Percentiles rank a stretch among this genome's conserved stretches.
Conservation (phyloP, 2,329 filamentous ascomycete species). For the Fonsecaea pugnacius region DNA sequence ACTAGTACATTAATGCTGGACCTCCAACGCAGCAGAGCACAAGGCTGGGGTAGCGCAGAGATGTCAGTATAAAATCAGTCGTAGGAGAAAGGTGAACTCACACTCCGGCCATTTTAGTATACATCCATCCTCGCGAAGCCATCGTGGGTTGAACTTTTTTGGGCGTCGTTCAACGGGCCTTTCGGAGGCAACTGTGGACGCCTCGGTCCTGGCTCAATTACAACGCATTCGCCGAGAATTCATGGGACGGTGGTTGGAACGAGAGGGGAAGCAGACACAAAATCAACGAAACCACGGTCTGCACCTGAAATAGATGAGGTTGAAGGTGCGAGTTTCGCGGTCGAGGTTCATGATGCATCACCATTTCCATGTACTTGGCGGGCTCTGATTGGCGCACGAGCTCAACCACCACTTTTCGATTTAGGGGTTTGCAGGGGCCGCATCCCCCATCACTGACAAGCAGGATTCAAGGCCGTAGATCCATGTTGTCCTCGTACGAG, state of each 20-base stretch:
- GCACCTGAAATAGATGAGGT: not conserved
- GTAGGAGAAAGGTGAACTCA: slow-evolving; percentile 44
- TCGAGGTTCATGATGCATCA: slow-evolving; percentile 22
- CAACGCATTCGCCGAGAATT: not conserved
- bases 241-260: not conserved
- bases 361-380: slow-evolving; percentile 24
- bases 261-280: not conserved
- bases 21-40: slow-evolving; percentile 76
- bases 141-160: slow-evolving; percentile 18
- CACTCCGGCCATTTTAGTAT: slow-evolving; percentile 72
- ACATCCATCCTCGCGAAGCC: slow-evolving; percentile 48
- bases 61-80: not conserved
- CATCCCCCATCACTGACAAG: not conserved
- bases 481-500: not conserved
- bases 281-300: not conserved
- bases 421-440: not conserved
- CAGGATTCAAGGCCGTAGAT: not conserved
- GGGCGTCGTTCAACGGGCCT: not conserved
- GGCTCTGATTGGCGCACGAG: slow-evolving; percentile 19
- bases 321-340: not conserved
- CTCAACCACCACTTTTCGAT: not conserved
- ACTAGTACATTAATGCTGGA: slow-evolving; percentile 77
- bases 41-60: slow-evolving; percentile 62
- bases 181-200: not conserved
- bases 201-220: not conserved